phyloP scores from a whole-genome alignment of 2,329 filamentous ascomycete species.

The Beauveria asiatica region DNA sequence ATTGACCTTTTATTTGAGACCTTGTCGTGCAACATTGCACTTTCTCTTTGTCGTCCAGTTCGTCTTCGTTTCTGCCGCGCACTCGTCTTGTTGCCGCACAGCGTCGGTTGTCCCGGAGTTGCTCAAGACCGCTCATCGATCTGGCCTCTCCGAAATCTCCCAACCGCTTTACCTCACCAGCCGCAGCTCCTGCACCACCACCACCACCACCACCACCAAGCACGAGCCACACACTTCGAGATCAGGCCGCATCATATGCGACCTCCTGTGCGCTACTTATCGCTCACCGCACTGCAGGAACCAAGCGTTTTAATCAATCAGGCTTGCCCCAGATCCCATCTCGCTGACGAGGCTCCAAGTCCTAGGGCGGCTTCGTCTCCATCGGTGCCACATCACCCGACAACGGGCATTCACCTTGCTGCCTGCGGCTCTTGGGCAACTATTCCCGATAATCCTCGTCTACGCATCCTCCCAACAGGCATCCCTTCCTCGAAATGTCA shows the following conservation, averaged over 20 bases:
- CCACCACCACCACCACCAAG: not conserved
- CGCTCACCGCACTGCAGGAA: conserved; percentile 7
- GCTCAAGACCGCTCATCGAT: not conserved
- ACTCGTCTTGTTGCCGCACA: not conserved
- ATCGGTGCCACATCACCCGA: not conserved
- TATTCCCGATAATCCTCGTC: not conserved
- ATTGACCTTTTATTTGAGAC: not conserved
- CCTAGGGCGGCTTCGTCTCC: not conserved
- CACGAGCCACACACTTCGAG: conserved; percentile 16
- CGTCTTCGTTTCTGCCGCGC: not conserved
- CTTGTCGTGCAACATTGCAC: not conserved
- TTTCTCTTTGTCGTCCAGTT: not conserved
- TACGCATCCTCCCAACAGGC: not conserved
- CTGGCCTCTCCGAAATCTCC: not conserved
- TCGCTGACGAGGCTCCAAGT: not conserved
- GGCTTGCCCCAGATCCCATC: not conserved
- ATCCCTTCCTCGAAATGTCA: conserved; percentile 46
- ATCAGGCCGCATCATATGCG: conserved; percentile 25
- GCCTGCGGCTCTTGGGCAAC: not conserved
- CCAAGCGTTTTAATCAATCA: not conserved
- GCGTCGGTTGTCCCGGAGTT: not conserved
- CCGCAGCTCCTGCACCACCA: not conserved
- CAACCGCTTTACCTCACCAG: not conserved
- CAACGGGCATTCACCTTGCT: not conserved
- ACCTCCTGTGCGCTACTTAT: conserved; percentile 15